phyloP scores from a whole-genome alignment of 2,329 filamentous ascomycete species.

The Ophiostoma sp. region DNA sequence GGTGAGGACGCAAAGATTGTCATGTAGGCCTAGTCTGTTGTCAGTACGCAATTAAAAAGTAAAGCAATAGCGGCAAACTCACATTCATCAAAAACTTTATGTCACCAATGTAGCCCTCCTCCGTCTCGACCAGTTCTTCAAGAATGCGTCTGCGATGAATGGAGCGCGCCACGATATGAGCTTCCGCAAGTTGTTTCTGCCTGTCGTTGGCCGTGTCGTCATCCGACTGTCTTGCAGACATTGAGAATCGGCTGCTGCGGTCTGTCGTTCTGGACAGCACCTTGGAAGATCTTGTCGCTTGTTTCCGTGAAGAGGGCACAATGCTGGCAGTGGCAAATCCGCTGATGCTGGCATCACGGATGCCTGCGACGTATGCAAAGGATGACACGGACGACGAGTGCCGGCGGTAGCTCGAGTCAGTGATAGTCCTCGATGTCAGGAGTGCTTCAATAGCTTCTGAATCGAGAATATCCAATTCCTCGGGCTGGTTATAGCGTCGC shows the following conservation, averaged over 20 bases:
- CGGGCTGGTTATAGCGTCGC: background rate
- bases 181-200: conserved; percentile 49
- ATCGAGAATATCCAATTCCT: background rate
- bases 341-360: conserved; percentile 77
- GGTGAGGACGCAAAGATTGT: conserved; percentile 69
- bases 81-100: conserved; percentile 83
- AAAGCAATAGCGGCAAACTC: conserved; percentile 32
- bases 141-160: conserved; percentile 72
- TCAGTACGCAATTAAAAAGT: no score
- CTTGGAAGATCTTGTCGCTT: conserved; percentile 49
- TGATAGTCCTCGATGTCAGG: background rate
- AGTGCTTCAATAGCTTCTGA: background rate
- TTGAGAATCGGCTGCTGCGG: conserved; percentile 57
- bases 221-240: conserved; percentile 57
- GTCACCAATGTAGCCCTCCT: conserved; percentile 84
- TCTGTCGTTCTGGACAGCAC: conserved; percentile 56
- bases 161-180: conserved; percentile 64
- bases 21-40: conserved; percentile 59
- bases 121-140: conserved; percentile 79
- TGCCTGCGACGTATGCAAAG: conserved; percentile 69
- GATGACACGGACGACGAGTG: conserved; percentile 69
- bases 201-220: conserved; percentile 45
- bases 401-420: conserved; percentile 36
- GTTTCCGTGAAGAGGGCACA: conserved; percentile 54
- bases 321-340: conserved; percentile 64